Conservation (phyloP, 306 rosid species). For the Fagus sylvatica region DNA sequence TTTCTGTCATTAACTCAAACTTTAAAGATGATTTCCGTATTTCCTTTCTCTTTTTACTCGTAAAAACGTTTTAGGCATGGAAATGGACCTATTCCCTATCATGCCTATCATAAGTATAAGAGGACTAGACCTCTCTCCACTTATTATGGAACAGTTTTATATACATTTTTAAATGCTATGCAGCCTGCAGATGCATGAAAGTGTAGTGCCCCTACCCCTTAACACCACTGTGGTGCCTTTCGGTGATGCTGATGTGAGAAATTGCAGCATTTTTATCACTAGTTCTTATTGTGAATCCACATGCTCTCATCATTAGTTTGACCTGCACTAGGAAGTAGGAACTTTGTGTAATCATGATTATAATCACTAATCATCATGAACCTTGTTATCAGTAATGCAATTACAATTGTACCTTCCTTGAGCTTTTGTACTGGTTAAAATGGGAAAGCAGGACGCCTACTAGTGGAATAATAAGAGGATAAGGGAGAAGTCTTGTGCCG, state of each 20-base stretch:
- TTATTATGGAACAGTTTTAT: background rate
- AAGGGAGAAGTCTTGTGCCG: background rate
- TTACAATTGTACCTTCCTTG: background rate
- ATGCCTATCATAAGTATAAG: background rate
- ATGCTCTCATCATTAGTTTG: slow-evolving; percentile 59
- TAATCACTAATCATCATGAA: slow-evolving; percentile 47
- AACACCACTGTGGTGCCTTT: slow-evolving; percentile 40
- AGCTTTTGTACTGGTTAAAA: background rate
- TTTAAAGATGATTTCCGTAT: too few species aligned
- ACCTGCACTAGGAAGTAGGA: slow-evolving; percentile 52
- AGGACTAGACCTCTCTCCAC: background rate
- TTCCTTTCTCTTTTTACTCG: too few species aligned
- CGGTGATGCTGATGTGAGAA: slow-evolving; percentile 60
- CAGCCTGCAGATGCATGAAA: slow-evolving; percentile 21
- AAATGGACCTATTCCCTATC: background rate
- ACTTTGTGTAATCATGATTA: slow-evolving; percentile 41
- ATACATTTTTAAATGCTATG: background rate
- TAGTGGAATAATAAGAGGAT: background rate
- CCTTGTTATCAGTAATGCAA: slow-evolving; percentile 10
- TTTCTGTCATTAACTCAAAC: too few species aligned
- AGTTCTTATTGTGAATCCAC: slow-evolving; percentile 42
- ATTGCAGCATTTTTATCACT: slow-evolving; percentile 19
- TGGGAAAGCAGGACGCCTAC: background rate
- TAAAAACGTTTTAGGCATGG: background rate
- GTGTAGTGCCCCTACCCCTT: slow-evolving; percentile 32